Evolutionary conservation across 148 eudicot species (phyloP).

Genomic region (Beta vulgaris): DNA sequence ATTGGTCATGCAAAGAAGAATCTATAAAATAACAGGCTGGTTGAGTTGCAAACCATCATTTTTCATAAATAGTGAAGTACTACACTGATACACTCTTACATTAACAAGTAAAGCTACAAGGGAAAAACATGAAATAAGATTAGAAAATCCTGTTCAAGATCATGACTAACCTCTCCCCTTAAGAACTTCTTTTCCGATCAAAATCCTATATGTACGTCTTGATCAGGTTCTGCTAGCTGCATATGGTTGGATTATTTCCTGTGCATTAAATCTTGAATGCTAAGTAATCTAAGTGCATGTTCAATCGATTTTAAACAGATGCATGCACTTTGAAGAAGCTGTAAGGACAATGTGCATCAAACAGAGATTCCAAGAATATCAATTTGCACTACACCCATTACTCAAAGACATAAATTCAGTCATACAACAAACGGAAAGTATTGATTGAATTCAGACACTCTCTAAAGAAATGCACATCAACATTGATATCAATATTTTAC

Average conservation of each 20-base stretch:
- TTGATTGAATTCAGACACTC: neutral
- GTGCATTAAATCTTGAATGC: neutral
- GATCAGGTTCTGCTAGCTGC: neutral
- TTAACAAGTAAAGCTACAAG: neutral
- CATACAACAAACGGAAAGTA: neutral
- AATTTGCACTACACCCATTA: neutral
- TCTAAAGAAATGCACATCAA: neutral
- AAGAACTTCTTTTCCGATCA: neutral
- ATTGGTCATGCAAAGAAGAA: neutral
- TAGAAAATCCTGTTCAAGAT: neutral
- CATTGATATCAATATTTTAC: neutral
- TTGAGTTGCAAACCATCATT: neutral
- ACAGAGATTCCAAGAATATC: neutral
- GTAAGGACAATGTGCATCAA: neutral
- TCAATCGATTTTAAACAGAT: neutral
- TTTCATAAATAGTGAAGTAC: neutral
- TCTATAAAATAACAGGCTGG: constrained; percentile 1
- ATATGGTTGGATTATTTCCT: neutral
- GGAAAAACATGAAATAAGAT: neutral
- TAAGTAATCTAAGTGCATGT: neutral
- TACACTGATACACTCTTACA: neutral
- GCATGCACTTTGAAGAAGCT: neutral
- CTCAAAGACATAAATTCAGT: neutral
- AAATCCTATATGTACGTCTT: neutral
- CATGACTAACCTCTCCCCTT: neutral